These are phyloP conservation scores for Talaromyces marneffei DNA, from an alignment of 2,329 filamentous ascomycete genomes.

Conservation along the genomic window DNA sequence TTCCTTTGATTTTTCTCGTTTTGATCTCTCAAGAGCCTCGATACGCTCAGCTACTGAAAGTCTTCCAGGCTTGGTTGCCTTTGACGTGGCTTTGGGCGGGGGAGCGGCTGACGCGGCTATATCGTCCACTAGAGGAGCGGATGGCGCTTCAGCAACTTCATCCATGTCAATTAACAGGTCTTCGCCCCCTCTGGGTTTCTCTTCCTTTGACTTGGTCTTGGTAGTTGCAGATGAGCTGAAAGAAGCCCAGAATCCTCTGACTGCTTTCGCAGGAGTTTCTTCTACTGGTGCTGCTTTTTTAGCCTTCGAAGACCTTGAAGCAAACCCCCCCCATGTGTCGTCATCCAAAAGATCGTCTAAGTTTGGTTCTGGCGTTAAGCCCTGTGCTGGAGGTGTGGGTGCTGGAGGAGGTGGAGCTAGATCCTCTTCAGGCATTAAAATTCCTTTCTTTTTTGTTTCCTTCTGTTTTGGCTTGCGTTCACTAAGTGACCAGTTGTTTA, in stretches of 20 bases:
- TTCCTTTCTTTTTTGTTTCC: constrained; percentile 16
- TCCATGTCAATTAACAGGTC: constrained; percentile 34
- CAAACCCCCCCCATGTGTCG: constrained; percentile 36
- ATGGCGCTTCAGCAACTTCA: constrained; percentile 29
- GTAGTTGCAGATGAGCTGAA: constrained; percentile 33
- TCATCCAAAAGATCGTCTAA: constrained; percentile 25
- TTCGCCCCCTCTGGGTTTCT: constrained; percentile 36
- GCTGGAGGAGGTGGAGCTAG: constrained; percentile 43
- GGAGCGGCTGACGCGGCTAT: constrained; percentile 33
- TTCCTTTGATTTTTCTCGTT: constrained; percentile 36
- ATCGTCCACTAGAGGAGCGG: constrained; percentile 35
- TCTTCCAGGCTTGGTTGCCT: constrained; percentile 38
- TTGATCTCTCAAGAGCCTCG: constrained; percentile 41
- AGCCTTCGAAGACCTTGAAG: constrained; percentile 30
- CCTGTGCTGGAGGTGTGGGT: constrained; percentile 44
- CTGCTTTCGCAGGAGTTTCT: constrained; percentile 32
- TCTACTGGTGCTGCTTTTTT: constrained; percentile 37
- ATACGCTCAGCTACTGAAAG: constrained; percentile 51
- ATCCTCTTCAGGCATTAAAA: constrained; percentile 6
- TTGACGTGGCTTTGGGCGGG: constrained; percentile 40
- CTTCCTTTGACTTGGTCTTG: constrained; percentile 41
- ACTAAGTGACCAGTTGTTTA: constrained; percentile 9
- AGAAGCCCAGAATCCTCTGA: constrained; percentile 41
- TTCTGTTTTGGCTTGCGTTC: constrained; percentile 15
- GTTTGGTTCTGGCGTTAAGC: constrained; percentile 35